Evolutionary conservation across 2,329 filamentous ascomycete genomes (phyloP).

Genomic region (Hymenoscyphus scutula): DNA sequence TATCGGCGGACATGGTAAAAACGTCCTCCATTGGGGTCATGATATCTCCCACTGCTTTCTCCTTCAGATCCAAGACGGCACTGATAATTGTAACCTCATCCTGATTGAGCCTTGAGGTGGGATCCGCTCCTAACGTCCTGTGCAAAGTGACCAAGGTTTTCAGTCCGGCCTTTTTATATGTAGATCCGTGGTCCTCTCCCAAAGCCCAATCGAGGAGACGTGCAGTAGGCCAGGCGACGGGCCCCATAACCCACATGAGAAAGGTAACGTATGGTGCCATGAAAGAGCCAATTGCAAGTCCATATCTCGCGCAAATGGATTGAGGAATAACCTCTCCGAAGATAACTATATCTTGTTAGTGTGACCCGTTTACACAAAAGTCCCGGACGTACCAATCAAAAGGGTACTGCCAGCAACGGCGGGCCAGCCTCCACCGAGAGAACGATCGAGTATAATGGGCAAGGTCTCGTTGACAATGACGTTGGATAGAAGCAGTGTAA

Average conservation of each 20-base stretch:
- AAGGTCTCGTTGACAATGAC: slow-evolving; percentile 97
- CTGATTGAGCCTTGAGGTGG: slow-evolving; percentile 83
- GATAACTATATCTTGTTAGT: slow-evolving; percentile 64
- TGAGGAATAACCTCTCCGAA: slow-evolving; percentile 97
- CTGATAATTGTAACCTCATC: slow-evolving; percentile 99
- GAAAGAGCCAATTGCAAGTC: slow-evolving; percentile 89
- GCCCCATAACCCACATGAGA: slow-evolving; percentile 90
- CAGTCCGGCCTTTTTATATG: slow-evolving; percentile 96
- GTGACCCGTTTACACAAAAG: slow-evolving; percentile 11
- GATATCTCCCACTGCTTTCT: slow-evolving; percentile 89
- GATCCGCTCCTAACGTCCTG: slow-evolving; percentile 81
- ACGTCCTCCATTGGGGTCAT: slow-evolving; percentile 99
- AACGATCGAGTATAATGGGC: slow-evolving; percentile 91
- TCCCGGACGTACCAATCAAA: slow-evolving; percentile 70
- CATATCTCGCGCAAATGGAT: slow-evolving; percentile 93
- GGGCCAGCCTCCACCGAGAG: slow-evolving; percentile 89
- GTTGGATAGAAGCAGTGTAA: slow-evolving; percentile 89
- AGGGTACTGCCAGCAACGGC: slow-evolving; percentile 92
- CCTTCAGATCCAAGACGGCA: slow-evolving; percentile 92
- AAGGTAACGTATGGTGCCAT: slow-evolving; percentile 83
- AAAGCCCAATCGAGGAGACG: slow-evolving; percentile 92
- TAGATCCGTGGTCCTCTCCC: slow-evolving; percentile 90
- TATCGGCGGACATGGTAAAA: slow-evolving; percentile 94
- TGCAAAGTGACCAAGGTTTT: slow-evolving; percentile 96
- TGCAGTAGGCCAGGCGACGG: slow-evolving; percentile 89